A percentile compares a stretch with the other conserved stretches of the same genome.
Conservation (phyloP, 371 early-diverging fungal genomes). For the Mucor circinelloides region DNA sequence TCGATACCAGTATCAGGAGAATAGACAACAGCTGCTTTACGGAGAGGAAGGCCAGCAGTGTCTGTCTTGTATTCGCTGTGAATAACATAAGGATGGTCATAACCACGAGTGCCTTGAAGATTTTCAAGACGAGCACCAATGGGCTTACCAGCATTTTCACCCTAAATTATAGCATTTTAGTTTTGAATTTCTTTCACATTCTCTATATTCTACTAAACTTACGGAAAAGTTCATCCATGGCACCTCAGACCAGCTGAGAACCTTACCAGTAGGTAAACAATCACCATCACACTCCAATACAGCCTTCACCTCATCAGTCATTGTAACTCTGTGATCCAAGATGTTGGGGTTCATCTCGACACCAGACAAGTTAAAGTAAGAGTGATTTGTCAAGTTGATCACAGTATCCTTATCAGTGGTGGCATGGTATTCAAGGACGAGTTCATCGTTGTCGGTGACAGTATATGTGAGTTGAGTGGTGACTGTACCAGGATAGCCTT, state of each 20-base stretch:
- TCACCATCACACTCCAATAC: conserved; percentile 55
- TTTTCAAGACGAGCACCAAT: conserved; percentile 50
- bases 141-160: conserved; percentile 34
- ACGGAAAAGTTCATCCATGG: conserved; percentile 61
- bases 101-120: conserved; percentile 46
- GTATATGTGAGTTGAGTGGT: conserved; percentile 44
- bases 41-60: conserved; percentile 39
- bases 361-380: conserved; percentile 58
- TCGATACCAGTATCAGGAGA: conserved; percentile 66
- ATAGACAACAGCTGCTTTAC: conserved; percentile 46
- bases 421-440: conserved; percentile 40
- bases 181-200: background rate
- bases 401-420: conserved; percentile 39
- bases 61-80: conserved; percentile 42
- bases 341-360: conserved; percentile 42
- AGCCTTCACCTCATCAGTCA: conserved; percentile 50
- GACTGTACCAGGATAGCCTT: conserved; percentile 49
- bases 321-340: conserved; percentile 54
- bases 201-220: conserved; percentile 8
- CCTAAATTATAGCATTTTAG: conserved; percentile 16
- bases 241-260: conserved; percentile 41
- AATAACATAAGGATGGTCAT: conserved; percentile 71
- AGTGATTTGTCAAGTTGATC: conserved; percentile 43
- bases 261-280: conserved; percentile 69
- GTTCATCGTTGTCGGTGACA: conserved; percentile 37